phyloP scores from a whole-genome alignment of 2,329 filamentous ascomycete genomes.

The Penicillium sp. region DNA sequence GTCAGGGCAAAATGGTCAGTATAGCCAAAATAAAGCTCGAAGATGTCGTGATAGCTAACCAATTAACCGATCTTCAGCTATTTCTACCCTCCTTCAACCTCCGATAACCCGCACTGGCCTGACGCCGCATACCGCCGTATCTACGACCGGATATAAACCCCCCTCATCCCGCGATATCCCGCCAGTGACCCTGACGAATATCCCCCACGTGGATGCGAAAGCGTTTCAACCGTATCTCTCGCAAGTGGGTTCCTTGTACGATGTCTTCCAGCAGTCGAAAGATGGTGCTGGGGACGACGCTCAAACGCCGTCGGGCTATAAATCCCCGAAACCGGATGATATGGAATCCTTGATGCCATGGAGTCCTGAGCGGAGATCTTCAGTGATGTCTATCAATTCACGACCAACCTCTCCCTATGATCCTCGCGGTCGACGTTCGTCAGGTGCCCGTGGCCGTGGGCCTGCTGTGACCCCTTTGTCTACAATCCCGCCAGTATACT shows the following conservation, averaged over 20 bases:
- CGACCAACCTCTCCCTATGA: slow-evolving; percentile 55
- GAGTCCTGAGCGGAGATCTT: slow-evolving; percentile 50
- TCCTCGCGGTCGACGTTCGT: slow-evolving; percentile 57
- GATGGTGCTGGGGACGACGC: slow-evolving; percentile 71
- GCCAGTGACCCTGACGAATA: slow-evolving; percentile 87
- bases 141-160: slow-evolving; percentile 76
- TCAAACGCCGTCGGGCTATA: slow-evolving; percentile 55
- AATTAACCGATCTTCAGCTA: slow-evolving; percentile 62
- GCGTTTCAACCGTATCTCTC: slow-evolving; percentile 84
- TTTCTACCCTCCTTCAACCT: slow-evolving; percentile 89
- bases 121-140: slow-evolving; percentile 72
- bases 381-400: slow-evolving; percentile 51
- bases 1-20: slow-evolving; percentile 78
- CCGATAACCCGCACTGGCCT: slow-evolving; percentile 89
- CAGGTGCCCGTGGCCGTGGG: slow-evolving; percentile 60
- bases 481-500: slow-evolving; percentile 91
- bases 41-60: slow-evolving; percentile 20
- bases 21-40: not conserved
- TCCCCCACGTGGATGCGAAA: slow-evolving; percentile 77
- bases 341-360: slow-evolving; percentile 56
- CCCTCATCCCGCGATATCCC: slow-evolving; percentile 90
- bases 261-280: slow-evolving; percentile 84
- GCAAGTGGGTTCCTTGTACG: slow-evolving; percentile 85
- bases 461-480: slow-evolving; percentile 84
- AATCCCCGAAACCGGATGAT: slow-evolving; percentile 55